phyloP scores from a whole-genome alignment of 495 filamentous ascomycete genomes.

The Tetracladium setigerum region DNA sequence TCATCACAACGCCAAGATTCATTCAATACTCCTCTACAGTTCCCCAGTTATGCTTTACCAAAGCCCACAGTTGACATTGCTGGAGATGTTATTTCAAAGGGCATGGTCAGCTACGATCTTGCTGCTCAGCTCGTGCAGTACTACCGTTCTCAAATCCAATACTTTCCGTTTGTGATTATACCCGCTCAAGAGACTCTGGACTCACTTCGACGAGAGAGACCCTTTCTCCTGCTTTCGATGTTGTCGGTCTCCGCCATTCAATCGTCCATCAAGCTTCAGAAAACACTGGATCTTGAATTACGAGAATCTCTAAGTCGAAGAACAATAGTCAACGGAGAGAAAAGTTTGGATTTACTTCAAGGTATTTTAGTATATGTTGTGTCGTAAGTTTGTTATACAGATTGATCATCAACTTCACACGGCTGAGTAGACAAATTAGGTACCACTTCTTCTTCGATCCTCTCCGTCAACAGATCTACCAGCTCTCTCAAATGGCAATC shows the following conservation, averaged over 20 bases:
- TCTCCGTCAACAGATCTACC: slow-evolving; percentile 19
- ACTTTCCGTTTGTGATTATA: slow-evolving; percentile 19
- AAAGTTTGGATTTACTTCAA: slow-evolving; percentile 17
- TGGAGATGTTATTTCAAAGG: slow-evolving; percentile 18
- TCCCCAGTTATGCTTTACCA: no score
- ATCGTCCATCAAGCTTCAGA: slow-evolving; percentile 6
- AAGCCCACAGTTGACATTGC: slow-evolving; percentile 5
- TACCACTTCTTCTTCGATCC: slow-evolving; percentile 21
- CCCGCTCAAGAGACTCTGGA: slow-evolving; percentile 9
- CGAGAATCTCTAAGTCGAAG: slow-evolving; percentile 31
- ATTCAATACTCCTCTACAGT: no score
- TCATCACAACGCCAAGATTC: no score
- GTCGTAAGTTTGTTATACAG: slow-evolving; percentile 5
- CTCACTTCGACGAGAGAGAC: slow-evolving; percentile 13
- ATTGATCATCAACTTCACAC: not conserved
- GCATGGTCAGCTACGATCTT: slow-evolving; percentile 8
- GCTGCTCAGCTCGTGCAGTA: slow-evolving; percentile 6
- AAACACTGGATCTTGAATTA: slow-evolving; percentile 24
- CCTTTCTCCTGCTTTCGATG: slow-evolving; percentile 16
- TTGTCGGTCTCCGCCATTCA: slow-evolving; percentile 5
- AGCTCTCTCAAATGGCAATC: slow-evolving; percentile 16
- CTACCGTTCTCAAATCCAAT: slow-evolving; percentile 5
- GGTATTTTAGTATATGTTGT: slow-evolving; percentile 15
- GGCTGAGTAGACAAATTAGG: slow-evolving; percentile 10
- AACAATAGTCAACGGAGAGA: slow-evolving; percentile 15